These are phyloP conservation scores for Coniochaeta sp. DNA, from an alignment of 2,329 filamentous ascomycete genomes.

Conservation along the genomic window DNA sequence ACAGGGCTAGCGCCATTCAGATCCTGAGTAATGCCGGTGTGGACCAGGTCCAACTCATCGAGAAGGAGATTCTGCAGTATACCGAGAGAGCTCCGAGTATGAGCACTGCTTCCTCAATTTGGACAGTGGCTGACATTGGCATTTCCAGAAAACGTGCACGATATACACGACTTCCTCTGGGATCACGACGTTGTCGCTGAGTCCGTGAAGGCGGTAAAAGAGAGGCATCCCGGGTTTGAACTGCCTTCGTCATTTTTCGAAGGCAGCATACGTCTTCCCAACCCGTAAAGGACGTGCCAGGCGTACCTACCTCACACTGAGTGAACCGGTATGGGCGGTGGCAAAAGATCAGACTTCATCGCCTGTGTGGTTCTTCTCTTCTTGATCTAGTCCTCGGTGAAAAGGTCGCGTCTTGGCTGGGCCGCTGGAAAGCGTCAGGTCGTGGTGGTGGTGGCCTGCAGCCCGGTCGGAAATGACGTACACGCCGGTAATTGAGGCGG, in stretches of 20 bases:
- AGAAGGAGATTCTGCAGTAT: background rate
- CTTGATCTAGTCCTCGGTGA: background rate
- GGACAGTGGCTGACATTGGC: background rate
- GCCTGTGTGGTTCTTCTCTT: background rate
- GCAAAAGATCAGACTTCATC: background rate
- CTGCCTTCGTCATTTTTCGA: background rate
- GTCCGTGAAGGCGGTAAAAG: background rate
- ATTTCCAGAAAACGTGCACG: background rate
- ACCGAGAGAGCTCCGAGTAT: background rate
- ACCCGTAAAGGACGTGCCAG: background rate
- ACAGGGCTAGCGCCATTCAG: slow-evolving; percentile 17
- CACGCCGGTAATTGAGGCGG: background rate
- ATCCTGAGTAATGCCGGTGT: slow-evolving; percentile 21
- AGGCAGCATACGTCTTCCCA: background rate
- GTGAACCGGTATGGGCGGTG: too few relatives aligned
- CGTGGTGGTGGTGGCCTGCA: background rate
- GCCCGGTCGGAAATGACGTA: background rate
- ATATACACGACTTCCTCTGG: background rate
- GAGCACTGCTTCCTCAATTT: background rate
- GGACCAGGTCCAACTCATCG: slow-evolving; percentile 9
- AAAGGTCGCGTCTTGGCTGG: too few relatives aligned
- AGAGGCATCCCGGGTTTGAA: background rate
- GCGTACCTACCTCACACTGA: too few relatives aligned
- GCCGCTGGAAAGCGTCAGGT: background rate
- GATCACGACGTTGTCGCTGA: background rate